Evolutionary conservation across 2,329 filamentous ascomycete genomes (phyloP), one percentile per base, ranked within the genome.

Genomic region (Hymenoscyphus occultus): DNA sequence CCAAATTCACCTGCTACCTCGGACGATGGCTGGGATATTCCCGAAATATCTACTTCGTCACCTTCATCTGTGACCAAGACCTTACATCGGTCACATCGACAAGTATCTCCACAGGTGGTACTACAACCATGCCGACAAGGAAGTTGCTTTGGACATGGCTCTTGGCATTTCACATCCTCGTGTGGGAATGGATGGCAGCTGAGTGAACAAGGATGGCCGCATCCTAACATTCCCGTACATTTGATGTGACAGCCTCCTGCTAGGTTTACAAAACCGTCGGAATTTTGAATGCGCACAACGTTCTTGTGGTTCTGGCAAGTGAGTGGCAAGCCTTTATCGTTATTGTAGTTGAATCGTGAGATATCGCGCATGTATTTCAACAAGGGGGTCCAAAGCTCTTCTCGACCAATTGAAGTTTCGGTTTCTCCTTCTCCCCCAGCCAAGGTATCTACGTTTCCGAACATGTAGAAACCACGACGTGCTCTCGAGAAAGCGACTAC

Each of bases 391-490:
- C 73, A 76, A 10, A 77, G 59, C 0, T 64, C 40, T 6, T 73
- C 68, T 13, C 74, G 71, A 31, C 69, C 70, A 14, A 64, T 10
- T 28, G 19, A 54, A 0, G 16, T 22, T 19, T 68, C 61, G 19
- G 68, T 66, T 4, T 58, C 63, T 0, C 31, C 63, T 48, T 71
- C 69, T 13, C 56, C 60, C 16, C 62, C 63, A 39, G 67, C 68
- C 0, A 85, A 68, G 42, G 83, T 84, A 9, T 82, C 71, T 13
- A 84, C 84, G 71, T 96, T 92, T 1, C 93, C 93, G 73, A 97
- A 96, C 48, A 97, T 82, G 76, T 93, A 96, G 65, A 97, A 86
- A 0, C 92, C 92, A 5, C 88, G 82, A 64, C 86, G 88, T 3
- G 93, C 93, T 62, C 93, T 87, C 65, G 85, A 87, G 58, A 86